phyloP scores from a whole-genome alignment of 805 yeast genomes.

The Scheffersomyces coipomensis region DNA sequence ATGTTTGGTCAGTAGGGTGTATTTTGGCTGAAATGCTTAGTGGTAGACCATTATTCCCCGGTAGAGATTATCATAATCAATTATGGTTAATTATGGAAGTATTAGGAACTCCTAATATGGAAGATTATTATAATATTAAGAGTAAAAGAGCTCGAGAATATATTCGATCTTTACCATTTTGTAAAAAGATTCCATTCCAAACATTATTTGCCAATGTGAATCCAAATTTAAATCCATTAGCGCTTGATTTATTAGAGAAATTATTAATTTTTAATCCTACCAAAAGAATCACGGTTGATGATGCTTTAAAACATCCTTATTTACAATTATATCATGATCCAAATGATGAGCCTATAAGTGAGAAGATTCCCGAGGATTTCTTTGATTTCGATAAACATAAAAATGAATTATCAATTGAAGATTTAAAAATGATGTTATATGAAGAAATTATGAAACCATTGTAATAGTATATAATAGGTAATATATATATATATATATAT shows the following conservation, averaged over 20 bases:
- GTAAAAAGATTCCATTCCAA: conserved; percentile 58
- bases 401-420: conserved; percentile 72
- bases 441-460: conserved; percentile 72
- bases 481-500: no score
- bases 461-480: conserved; percentile 8
- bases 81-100: conserved; percentile 79
- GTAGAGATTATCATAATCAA: conserved; percentile 91
- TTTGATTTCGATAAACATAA: conserved; percentile 86
- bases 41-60: conserved; percentile 89
- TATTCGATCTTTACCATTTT: conserved; percentile 73
- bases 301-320: conserved; percentile 83
- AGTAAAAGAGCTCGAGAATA: conserved; percentile 87
- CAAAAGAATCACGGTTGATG: conserved; percentile 69
- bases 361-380: conserved; percentile 80
- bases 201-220: conserved; percentile 39
- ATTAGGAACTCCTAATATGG: conserved; percentile 83
- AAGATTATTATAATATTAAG: conserved; percentile 71
- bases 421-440: conserved; percentile 74
- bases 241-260: conserved; percentile 59
- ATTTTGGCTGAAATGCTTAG: conserved; percentile 86
- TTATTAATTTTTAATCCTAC: conserved; percentile 72
- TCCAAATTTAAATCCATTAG: conserved; percentile 36
- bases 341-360: conserved; percentile 84
- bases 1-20: conserved; percentile 96
- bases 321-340: conserved; percentile 92